Evolutionary conservation across 2,329 filamentous ascomycete genomes (phyloP).

Genomic region (Beauveria sp.): DNA sequence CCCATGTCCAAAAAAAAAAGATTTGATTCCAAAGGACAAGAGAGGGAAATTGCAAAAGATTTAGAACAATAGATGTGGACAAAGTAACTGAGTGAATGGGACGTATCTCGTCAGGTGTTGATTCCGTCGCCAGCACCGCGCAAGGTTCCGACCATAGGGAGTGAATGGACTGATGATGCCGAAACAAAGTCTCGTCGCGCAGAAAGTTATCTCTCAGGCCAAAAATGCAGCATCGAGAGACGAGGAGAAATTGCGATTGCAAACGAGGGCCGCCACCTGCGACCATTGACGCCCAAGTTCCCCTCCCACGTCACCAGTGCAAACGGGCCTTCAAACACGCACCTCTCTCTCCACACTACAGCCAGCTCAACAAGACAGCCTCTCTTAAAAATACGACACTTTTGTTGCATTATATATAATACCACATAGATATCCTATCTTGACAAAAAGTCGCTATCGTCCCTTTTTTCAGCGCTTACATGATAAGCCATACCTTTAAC

Average conservation of each 20-base stretch:
- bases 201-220: too few species aligned
- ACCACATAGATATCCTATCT: conserved; percentile 2
- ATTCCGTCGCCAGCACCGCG: background rate
- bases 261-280: conserved; percentile 2
- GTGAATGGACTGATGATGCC: background rate
- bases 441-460: background rate
- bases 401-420: conserved; percentile 3
- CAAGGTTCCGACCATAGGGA: background rate
- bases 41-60: background rate
- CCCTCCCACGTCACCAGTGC: background rate
- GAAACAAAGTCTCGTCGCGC: background rate
- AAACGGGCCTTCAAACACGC: background rate
- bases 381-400: background rate
- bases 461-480: background rate
- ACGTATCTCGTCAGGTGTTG: background rate
- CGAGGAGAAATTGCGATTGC: background rate
- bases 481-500: background rate
- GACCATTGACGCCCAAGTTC: background rate
- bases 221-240: too few species aligned
- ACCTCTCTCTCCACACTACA: background rate
- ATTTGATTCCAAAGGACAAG: background rate
- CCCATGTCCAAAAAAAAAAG: conserved; percentile 5
- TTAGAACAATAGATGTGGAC: background rate
- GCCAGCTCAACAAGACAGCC: background rate
- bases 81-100: background rate